Base-by-base conservation (phyloP, 352 stramenopile genomes). In the Achlya hypogyna region DNA sequence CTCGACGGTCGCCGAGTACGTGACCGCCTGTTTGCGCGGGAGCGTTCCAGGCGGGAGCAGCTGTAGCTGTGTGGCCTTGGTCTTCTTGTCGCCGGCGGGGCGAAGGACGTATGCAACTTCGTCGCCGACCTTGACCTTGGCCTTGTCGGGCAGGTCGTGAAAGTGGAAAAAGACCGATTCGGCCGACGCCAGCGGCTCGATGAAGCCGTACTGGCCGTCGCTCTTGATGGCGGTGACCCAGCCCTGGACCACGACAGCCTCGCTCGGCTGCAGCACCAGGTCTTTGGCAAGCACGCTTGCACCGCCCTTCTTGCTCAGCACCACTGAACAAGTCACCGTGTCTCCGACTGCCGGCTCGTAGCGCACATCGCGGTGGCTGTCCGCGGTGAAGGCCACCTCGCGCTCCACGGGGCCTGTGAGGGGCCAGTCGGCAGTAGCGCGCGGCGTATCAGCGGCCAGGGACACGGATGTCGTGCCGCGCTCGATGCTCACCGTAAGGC, bases 141-240 rank as follows among this genome's bases (percentile, higher is more conserved):
- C 71, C 10, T 74, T 81, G 64, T 87, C 74, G 29, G 75, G 75
- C 28, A 93, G 73, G 20, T 89, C 84, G 35, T 87, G 90, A 29
- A 93, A 73, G 69, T 89, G 84, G 72, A 93, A 93, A 67, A 87
- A 93, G 35, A 93, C 75, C 1, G 77, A 62, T 2, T 75, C 77
- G 14, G 74, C 28, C 1, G 63, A 67, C 12, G 72, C 75, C 34
- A 78, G 69, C 14, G 74, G 77, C 32, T 86, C 71, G 53, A 93
- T 90, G 51, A 93, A 93, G 6, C 84, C 84, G 63, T 89, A 93
- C 31, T 56, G 49, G 5, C 81, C 81, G 67, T 93, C 82, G 5
- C 63, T 63, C 53, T 89, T 89, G 62, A 91, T 60, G 16, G 74
- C 66, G 5, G 80, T 73, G 51, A 93, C 84, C 35, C 86, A 86